Evolutionary conservation across 306 rosid species (phyloP), one percentile per base, ranked within the genome.

Genomic region (Glycine soja): DNA sequence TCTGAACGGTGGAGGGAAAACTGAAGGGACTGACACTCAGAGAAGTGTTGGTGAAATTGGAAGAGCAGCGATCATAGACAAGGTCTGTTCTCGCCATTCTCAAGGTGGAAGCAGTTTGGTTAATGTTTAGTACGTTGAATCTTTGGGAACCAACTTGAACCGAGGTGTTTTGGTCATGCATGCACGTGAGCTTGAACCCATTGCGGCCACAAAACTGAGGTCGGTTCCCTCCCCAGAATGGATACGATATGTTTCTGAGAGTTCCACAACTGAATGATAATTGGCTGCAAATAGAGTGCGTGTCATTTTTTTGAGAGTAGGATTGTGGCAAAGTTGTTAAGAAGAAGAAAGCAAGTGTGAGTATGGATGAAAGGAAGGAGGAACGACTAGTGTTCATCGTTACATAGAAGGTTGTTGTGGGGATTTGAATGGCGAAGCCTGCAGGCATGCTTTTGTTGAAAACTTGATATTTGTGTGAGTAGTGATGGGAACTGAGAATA

Each of bases 11-110:
- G 65, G 84, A 56, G 47, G 79, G 81, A 68, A 79, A 74, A 50
- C 2, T 47, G 15, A 84, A 84, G 70, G 78, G 84, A 42, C 15
- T 79, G 10, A 38, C 4, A 50, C 0, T 40, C 2, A 84, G 80
- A 50, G 87, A 79, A 79, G 81, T 84, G 81, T 84, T 84, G 74
- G 81, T 79, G 4, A 84, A 69, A 59, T 84, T 79, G 24, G 81
- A 79, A 74, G 81, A 79, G 15, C 87, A 84, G 10, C 2, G 46
- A 74, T 84, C 84, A 68, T 84, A 67, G 38, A 74, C 74, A 74
- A 84, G 59, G n/a, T 84, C 77, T 5, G 63, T 68, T 79, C 87
- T 3, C 47, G 69, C 87, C 0, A 84, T 42, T 79, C 77, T 84
- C 78, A 84, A 5, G 50, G 87, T 74, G 7, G 69, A 58, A 51